Evolutionary conservation across 2,329 filamentous ascomycete genomes (phyloP), one percentile per base, ranked within the genome.

Genomic region (Penicillium sumatraense): DNA sequence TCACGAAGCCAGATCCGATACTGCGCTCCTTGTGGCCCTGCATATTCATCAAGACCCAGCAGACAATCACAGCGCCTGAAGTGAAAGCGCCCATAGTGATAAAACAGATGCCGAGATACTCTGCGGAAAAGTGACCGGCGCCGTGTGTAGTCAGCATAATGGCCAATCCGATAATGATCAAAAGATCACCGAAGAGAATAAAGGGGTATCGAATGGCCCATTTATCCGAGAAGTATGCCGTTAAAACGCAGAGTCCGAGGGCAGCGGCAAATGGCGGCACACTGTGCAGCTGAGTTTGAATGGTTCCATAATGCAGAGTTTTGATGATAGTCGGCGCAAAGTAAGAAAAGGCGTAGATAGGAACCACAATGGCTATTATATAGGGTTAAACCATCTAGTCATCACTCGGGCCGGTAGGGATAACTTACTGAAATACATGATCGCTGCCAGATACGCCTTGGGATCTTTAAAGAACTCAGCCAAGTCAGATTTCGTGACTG

Each of bases 31-130:
- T 53, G 50, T 73, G 69, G 5, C 70, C 71, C 4, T 68, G 68
- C 35, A 78, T 66, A 53, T 78, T 78, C 62, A 78, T 78, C 6
- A 75, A 59, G 1, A 74, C 67, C 77, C 77, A 79, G 54, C 71
- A 73, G 13, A 72, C 49, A 16, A 71, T 61, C 16, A 63, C 54
- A 1, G 63, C 56, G 3, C 60, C 67, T 7, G 61, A 57, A 18
- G 60, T 57, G 33, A 68, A 70, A 0, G 64, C 48, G 5, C 75
- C 77, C 72, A 78, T 77, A 1, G 74, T 62, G 10, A 75, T 67
- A 8, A 79, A 63, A 49, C 72, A 75, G 2, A 78, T 68, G 2
- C 68, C 76, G 3, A 70, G 72, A 53, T 80, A 80, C 40, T 75
- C 63, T 1, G 65, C 64, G 1, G 68, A 68, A 33, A 73, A 74